phyloP scores from a whole-genome alignment of 106 monocot species.

The Amphibolis antarctica region DNA sequence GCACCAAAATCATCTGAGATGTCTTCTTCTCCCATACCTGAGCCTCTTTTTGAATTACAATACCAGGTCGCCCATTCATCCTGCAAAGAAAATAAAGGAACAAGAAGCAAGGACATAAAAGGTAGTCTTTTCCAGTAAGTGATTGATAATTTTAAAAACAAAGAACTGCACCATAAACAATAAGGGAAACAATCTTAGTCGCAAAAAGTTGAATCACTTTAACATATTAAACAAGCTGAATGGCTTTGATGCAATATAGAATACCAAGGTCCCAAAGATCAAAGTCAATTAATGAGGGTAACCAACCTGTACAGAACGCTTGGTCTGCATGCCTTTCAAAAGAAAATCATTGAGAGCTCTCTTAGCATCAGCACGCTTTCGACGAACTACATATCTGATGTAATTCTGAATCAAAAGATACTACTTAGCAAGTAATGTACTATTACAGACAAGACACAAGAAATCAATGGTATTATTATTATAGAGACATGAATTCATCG shows the following conservation, averaged over 20 bases:
- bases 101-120: background rate
- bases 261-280: no score
- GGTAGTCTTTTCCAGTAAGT: background rate
- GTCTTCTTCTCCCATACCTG: background rate
- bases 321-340: slow-evolving; percentile 23
- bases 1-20: background rate
- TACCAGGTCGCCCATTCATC: slow-evolving; percentile 7
- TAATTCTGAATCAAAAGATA: slow-evolving; percentile 17
- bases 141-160: no score
- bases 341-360: slow-evolving; percentile 48
- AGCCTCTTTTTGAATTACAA: slow-evolving; percentile 3
- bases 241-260: no score
- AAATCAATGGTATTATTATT: no score
- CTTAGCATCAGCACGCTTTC: slow-evolving; percentile 64
- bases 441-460: no score
- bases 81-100: background rate
- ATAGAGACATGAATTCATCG: no score
- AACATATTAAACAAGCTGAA: no score
- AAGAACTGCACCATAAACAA: no score
- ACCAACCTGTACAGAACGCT: background rate
- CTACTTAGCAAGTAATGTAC: background rate
- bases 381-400: slow-evolving; percentile 45
- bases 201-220: no score
- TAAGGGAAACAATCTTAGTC: no score
- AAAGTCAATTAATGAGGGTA: no score